Evolutionary conservation across 345 rosid genomes (phyloP).

Genomic region (Syzygium aromaticum): DNA sequence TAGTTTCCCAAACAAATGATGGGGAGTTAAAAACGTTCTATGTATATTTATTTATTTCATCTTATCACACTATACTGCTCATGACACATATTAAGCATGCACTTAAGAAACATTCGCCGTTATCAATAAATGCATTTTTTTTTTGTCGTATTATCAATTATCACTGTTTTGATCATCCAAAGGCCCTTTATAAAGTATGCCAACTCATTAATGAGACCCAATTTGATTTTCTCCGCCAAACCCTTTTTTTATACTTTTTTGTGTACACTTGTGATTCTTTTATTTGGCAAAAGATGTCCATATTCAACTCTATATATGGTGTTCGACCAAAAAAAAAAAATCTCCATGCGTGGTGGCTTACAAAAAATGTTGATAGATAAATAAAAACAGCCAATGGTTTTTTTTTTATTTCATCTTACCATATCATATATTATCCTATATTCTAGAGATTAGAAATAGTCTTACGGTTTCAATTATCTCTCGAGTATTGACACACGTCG

Average conservation of each 20-base stretch:
- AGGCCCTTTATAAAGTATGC: neutral
- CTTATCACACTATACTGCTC: neutral
- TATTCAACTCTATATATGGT: neutral
- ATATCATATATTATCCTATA: neutral
- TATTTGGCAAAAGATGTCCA: neutral
- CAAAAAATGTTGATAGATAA: neutral
- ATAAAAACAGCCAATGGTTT: rapidly evolving
- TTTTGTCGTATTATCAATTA: neutral
- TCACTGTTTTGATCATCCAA: neutral
- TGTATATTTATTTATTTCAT: neutral
- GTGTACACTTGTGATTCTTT: neutral
- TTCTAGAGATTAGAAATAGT: rapidly evolving
- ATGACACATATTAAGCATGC: neutral
- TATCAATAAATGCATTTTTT: neutral
- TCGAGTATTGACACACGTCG: too few species aligned
- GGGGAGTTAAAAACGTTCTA: neutral
- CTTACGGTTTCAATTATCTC: neutral
- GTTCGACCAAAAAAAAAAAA: rapidly evolving
- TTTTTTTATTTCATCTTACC: neutral
- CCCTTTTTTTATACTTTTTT: neutral
- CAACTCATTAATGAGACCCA: neutral
- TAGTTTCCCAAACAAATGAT: neutral
- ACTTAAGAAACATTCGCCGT: neutral
- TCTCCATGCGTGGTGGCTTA: too few species aligned
- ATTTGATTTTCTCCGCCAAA: neutral